Percentiles rank a stretch among this genome's conserved stretches.
Conservation (phyloP, 306 rosid species). For the Vigna hirtella region DNA sequence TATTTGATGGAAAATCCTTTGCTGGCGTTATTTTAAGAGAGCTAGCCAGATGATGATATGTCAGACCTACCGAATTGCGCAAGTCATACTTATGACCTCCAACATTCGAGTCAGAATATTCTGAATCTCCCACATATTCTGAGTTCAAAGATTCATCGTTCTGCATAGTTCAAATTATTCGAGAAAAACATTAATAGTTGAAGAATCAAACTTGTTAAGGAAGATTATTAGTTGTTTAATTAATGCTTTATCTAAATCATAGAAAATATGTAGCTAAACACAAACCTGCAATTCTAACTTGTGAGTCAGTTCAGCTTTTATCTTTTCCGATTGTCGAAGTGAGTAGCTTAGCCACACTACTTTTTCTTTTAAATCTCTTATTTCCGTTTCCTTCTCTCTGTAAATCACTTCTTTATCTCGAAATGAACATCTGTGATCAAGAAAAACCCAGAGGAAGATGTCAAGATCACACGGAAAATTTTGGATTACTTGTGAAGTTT, state of each 20-base stretch:
- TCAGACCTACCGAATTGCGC: conserved; percentile 62
- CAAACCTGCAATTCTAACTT: conserved; percentile 64
- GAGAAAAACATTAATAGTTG: conserved; percentile 15
- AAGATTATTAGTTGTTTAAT: conserved; percentile 10
- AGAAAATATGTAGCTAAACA: conserved; percentile 25
- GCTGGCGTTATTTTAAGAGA: background rate
- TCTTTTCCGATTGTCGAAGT: conserved; percentile 68
- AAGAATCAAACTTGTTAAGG: conserved; percentile 34
- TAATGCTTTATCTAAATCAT: conserved; percentile 22
- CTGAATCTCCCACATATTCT: conserved; percentile 37
- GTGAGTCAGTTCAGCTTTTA: conserved; percentile 68
- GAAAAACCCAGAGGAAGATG: conserved; percentile 27
- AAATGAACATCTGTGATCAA: conserved; percentile 60
- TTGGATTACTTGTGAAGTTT: conserved; percentile 17
- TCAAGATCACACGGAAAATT: background rate
- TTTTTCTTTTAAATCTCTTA: conserved; percentile 83
- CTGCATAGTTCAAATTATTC: conserved; percentile 51
- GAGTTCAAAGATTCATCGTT: conserved; percentile 52
- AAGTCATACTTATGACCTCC: conserved; percentile 66
- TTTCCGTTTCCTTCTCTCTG: conserved; percentile 76
- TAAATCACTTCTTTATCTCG: conserved; percentile 73
- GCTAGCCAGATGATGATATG: conserved; percentile 5
- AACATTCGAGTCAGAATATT: conserved; percentile 34
- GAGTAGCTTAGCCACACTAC: conserved; percentile 64
- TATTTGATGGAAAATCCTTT: conserved; percentile 10